These are phyloP conservation scores for Ophiostoma sp. DNA, from an alignment of 2,329 filamentous ascomycete species.

Conservation along the genomic window DNA sequence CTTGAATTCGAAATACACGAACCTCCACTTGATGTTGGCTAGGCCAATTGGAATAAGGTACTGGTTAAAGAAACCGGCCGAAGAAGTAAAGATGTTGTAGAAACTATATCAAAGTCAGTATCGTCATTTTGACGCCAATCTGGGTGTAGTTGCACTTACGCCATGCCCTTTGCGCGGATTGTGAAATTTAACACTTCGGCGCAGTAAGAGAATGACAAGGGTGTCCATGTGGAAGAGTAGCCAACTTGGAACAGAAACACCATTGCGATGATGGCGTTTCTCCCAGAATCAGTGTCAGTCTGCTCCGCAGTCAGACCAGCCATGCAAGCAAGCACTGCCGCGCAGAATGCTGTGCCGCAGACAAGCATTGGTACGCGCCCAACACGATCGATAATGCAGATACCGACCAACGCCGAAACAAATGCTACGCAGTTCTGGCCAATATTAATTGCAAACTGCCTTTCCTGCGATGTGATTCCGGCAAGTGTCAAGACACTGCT, in stretches of 20 bases:
- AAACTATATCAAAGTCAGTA: neutral
- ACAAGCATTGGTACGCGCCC: neutral
- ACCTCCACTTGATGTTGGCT: neutral
- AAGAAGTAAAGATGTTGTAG: neutral
- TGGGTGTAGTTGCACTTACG: neutral
- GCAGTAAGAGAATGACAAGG: neutral
- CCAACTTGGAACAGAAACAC: neutral
- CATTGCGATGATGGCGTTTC: neutral
- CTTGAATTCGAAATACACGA: neutral
- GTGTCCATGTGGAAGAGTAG: neutral
- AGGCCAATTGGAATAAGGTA: neutral
- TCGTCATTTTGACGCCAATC: neutral
- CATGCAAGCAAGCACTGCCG: neutral
- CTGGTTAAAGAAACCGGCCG: neutral
- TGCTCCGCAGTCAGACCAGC: neutral
- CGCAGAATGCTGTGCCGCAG: neutral
- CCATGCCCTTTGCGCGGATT: neutral
- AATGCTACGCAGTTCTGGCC: neutral
- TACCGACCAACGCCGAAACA: neutral
- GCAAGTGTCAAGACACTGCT: neutral
- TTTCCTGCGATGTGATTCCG: neutral
- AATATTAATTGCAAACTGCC: conserved; percentile 2
- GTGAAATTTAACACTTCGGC: neutral
- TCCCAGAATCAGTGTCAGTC: neutral
- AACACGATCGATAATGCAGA: neutral